phyloP scores from a whole-genome alignment of 192 early-diverging fungal genomes.

The Mortierella claussenii region DNA sequence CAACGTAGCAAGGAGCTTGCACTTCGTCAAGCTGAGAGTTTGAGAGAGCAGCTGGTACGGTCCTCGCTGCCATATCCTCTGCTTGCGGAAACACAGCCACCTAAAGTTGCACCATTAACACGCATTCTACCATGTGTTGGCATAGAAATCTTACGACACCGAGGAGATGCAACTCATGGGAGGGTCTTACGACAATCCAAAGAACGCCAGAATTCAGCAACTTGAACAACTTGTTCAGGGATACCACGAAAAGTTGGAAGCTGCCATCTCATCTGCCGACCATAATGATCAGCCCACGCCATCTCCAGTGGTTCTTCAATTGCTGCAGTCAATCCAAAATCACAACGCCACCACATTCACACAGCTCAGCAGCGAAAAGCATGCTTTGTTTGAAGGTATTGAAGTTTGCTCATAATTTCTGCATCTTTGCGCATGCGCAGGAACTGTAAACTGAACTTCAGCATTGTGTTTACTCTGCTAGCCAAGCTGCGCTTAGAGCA shows the following conservation, averaged over 20 bases:
- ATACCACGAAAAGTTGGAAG: conserved; percentile 57
- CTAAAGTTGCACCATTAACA: background rate
- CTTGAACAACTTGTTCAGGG: conserved; percentile 73
- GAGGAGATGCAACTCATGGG: conserved; percentile 62
- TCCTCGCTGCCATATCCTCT: background rate
- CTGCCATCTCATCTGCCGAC: background rate
- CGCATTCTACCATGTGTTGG: background rate
- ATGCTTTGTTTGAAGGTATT: conserved; percentile 34
- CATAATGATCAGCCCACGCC: background rate
- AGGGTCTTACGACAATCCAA: conserved; percentile 66
- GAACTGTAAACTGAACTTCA: background rate
- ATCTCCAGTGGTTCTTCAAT: background rate
- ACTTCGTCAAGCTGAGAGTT: conserved; percentile 68
- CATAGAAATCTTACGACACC: conserved; percentile 62
- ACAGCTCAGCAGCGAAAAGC: conserved; percentile 21
- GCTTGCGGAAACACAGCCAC: background rate
- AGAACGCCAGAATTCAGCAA: conserved; percentile 67
- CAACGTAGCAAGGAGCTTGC: conserved; percentile 63
- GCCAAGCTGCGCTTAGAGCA: conserved; percentile 13
- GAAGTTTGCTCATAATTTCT: too few relatives aligned
- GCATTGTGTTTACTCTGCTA: background rate
- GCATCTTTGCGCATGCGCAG: background rate
- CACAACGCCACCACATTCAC: conserved; percentile 1
- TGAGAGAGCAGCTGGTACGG: conserved; percentile 72
- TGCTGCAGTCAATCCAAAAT: conserved; percentile 20